These are phyloP conservation scores for Seminavis robusta DNA, from an alignment of 108 stramenopile genomes.

Conservation along the genomic window DNA sequence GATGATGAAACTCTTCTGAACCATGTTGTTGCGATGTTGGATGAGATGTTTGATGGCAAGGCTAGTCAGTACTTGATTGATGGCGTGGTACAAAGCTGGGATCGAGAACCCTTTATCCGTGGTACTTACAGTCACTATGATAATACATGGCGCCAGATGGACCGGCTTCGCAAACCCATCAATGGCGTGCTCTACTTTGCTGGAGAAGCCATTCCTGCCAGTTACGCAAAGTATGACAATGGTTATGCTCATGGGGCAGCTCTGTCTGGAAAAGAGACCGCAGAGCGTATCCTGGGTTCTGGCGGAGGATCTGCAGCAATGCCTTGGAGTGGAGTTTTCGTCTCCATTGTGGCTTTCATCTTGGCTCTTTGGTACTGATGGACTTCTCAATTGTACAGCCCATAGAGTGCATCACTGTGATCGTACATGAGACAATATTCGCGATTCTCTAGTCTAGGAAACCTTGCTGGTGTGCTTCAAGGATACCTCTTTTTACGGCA, in stretches of 20 bases:
- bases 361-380: too few relatives aligned
- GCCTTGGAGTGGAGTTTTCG: too few relatives aligned
- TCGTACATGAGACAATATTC: too few relatives aligned
- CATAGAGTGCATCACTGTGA: too few relatives aligned
- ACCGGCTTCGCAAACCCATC: neutral
- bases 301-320: too few relatives aligned
- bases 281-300: too few relatives aligned
- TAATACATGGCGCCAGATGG: too few relatives aligned
- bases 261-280: conserved; percentile 8
- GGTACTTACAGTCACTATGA: conserved; percentile 8
- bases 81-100: conserved; percentile 22
- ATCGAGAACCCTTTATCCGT: conserved; percentile 12
- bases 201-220: conserved; percentile 4
- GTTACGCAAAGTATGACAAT: neutral
- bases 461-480: too few relatives aligned
- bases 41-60: conserved; percentile 14
- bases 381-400: too few relatives aligned
- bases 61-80: conserved; percentile 9
- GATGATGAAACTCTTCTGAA: conserved; percentile 11
- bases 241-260: conserved; percentile 20
- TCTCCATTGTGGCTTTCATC: too few relatives aligned
- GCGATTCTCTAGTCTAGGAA: too few relatives aligned
- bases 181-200: conserved; percentile 12
- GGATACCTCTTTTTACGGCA: too few relatives aligned
- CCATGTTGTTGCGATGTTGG: conserved; percentile 4